Evolutionary conservation across 2,329 filamentous ascomycete genomes (phyloP), one percentile per base, ranked within the genome.

Genomic region (Aspergillus transmontanensis): DNA sequence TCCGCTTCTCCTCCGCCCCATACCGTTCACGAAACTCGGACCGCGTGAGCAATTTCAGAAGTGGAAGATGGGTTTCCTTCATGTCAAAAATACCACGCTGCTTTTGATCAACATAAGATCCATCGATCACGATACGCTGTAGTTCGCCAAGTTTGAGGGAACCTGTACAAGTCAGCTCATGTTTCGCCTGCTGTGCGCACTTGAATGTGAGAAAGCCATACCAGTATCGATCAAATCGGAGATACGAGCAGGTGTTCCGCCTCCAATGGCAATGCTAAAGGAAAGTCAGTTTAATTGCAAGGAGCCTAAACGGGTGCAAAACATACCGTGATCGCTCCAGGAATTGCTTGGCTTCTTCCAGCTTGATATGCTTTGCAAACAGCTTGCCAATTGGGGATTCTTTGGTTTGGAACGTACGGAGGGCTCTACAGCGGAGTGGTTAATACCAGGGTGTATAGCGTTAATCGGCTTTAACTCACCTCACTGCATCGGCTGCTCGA

Each of bases 361-460:
- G 80, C 80, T 99, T 99, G 82, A 99, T 96, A 77, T 99, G 95
- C 78, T 99, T 99, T 36, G 95, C 94, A 78, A 99, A 99, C 75
- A 99, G 83, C 78, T 99, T 99, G 2, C 92, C 91, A 1, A 99
- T 89, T 53, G 87, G 85, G 57, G 86, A 88, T 10, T 92, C 88
- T 76, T 95, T 93, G 58, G 85, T 89, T 74, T 94, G 91, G 71
- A 95, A 94, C 68, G 89, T 88, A 55, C 93, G 87, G 66, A 96
- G 82, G 3, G 88, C 85, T 71, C 91, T 91, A 26, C 14, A 54
- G 19, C 32, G n/a, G 30, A 19, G 67, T 43, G 10, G n/a, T 61
- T 30, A 26, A n/a, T 2, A 16, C 9, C n/a, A 19, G 14, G 16
- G 30, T 23, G 4, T n/a, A 41, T 19, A 6, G 6, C 43, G 23